Conservation (phyloP, 2,329 filamentous ascomycete species). For the Calonectria montana region DNA sequence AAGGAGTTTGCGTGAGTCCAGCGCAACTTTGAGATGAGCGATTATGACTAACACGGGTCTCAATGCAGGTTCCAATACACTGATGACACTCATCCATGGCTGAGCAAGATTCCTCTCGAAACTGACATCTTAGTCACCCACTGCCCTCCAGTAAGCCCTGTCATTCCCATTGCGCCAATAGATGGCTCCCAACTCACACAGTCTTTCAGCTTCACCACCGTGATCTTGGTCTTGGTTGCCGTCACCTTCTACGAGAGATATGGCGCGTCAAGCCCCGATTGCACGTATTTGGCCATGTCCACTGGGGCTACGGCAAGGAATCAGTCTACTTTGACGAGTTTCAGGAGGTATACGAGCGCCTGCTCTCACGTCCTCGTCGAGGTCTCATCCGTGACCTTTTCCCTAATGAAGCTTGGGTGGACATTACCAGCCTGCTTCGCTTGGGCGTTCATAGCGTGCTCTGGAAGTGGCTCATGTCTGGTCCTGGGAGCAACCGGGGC, state of each 20-base stretch:
- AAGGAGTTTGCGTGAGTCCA: conserved; percentile 68
- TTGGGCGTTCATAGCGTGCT: conserved; percentile 60
- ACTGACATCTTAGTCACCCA: conserved; percentile 87
- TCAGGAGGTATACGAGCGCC: conserved; percentile 77
- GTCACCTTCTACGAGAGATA: conserved; percentile 75
- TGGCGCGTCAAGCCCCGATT: conserved; percentile 80
- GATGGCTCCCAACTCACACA: conserved; percentile 24
- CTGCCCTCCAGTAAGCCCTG: conserved; percentile 71
- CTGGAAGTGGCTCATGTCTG: conserved; percentile 69
- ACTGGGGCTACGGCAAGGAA: conserved; percentile 78
- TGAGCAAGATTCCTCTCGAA: conserved; percentile 74
- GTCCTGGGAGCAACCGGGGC: conserved; percentile 61
- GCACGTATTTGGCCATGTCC: conserved; percentile 89
- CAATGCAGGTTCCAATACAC: conserved; percentile 77
- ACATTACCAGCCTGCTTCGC: conserved; percentile 56
- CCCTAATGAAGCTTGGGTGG: conserved; percentile 59
- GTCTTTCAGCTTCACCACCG: conserved; percentile 70
- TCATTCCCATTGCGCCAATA: background rate
- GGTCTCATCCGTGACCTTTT: conserved; percentile 59
- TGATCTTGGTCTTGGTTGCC: conserved; percentile 77
- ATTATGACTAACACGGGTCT: conserved; percentile 16
- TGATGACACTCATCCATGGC: conserved; percentile 75
- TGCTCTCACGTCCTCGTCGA: conserved; percentile 59
- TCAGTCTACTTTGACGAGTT: conserved; percentile 79
- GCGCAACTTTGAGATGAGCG: background rate